phyloP scores from a whole-genome alignment of 805 yeast species.

The Spathaspora arborariae region DNA sequence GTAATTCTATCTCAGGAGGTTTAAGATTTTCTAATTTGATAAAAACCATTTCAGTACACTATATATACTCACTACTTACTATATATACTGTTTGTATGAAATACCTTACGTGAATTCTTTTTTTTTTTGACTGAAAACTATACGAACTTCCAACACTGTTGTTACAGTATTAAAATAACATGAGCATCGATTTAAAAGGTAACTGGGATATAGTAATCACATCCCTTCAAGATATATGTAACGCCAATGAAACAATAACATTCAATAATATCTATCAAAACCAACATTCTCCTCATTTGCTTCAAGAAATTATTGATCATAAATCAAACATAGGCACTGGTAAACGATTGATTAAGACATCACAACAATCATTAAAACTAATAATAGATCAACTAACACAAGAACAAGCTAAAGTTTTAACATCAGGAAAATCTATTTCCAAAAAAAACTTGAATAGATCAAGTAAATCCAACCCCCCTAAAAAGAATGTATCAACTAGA shows the following conservation, averaged over 20 bases:
- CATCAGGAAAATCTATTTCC: neutral
- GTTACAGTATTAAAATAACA: neutral
- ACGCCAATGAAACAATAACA: slow-evolving; percentile 51
- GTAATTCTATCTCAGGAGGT: too few species aligned
- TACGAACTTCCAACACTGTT: neutral
- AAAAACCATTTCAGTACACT: too few species aligned
- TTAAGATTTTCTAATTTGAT: too few species aligned
- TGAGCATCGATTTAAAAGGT: slow-evolving; percentile 42
- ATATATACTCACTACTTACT: too few species aligned
- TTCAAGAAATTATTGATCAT: slow-evolving; percentile 47
- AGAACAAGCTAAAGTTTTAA: slow-evolving; percentile 7
- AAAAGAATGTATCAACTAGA: slow-evolving; percentile 4
- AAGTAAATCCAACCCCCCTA: slow-evolving; percentile 3
- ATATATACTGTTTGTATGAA: too few species aligned
- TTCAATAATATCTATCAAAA: slow-evolving; percentile 42
- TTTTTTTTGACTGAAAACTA: neutral
- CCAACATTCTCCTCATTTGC: slow-evolving; percentile 19
- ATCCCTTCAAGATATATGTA: slow-evolving; percentile 65
- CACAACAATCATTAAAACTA: slow-evolving; percentile 44
- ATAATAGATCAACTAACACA: slow-evolving; percentile 34
- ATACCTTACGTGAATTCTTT: too few species aligned
- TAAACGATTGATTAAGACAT: slow-evolving; percentile 32
- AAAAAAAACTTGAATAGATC: slow-evolving; percentile 3
- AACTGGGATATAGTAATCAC: slow-evolving; percentile 68
- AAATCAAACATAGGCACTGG: slow-evolving; percentile 55